Evolutionary conservation across 768 basidiomycete genomes (phyloP), one percentile per base, ranked within the genome.

Genomic region (Lepiota brunneoincarnata): DNA sequence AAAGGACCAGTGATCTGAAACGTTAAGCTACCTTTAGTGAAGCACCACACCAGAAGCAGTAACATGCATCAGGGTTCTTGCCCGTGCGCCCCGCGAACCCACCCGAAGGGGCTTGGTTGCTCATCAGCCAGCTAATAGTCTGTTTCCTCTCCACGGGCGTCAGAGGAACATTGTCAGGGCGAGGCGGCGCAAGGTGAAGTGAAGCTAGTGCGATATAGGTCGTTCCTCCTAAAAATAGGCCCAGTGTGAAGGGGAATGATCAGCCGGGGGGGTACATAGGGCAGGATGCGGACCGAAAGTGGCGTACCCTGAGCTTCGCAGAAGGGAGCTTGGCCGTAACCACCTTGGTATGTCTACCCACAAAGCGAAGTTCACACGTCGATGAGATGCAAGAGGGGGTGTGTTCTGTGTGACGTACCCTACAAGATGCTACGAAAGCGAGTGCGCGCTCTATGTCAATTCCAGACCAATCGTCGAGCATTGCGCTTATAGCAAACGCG

Each of bases 31-130:
- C 95, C 64, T 80, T 69, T 9, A 98, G 69, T 0, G 91, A 77
- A 7, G 86, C 94, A 2, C 91, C 87, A 60, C 88, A 89, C 96
- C 96, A 99, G 68, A 97, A 98, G 59, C 90, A 91, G 69, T 99
- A 99, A 67, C 96, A 99, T 2, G 93, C 91, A 59, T 98, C 96
- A 4, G 88, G 81, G 3, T 78, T 75, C 71, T 99, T 99, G 54
- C 84, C 86, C 1, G 93, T 93, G 20, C 96, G 79, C 2, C 96
- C 96, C 60, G 87, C 75, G 64, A 93, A 97, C 0, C 96, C 96
- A 0, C 93, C 93, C 0, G 75, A 75, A 0, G 62, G 56, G 42
- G 80, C 74, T 64, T 93, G 93, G 47, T 88, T 89, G 41, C 84
- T 80, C 14, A 85, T 57, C 1, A 95, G 74, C 93, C 94, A 98